Base-by-base conservation (phyloP, 225 moss, liverwort and hornwort genomes). In the Takakia lepidozioides region DNA sequence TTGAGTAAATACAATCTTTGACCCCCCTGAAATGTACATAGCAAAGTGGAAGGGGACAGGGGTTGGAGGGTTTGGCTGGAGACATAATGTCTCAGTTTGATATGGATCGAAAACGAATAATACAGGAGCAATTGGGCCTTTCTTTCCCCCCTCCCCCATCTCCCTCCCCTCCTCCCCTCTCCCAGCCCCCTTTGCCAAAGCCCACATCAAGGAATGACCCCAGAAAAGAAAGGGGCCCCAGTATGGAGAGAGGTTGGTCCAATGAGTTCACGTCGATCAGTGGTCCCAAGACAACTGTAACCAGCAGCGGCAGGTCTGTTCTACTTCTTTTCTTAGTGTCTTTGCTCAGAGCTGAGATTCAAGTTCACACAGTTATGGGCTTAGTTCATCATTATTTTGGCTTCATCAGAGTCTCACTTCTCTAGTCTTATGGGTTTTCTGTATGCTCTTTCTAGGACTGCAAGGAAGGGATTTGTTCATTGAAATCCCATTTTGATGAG, bases 1-100 rank as follows among this genome's bases (percentile, higher is more conserved):
- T n/a, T n/a, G n/a, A n/a, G n/a, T n/a, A n/a, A n/a, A n/a, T n/a
- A n/a, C 86, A 60, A 29, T 98, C 10, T 70, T 64, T 25, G 95
- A 98, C 38, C 63, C 84, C 39, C 87, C 90, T 39, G 95, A 98
- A 61, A 66, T 49, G 9, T 87, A 76, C 50, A 46, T 70, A 48
- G 51, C 78, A 29, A 87, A 71, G 56, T 83, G 75, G 95, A 90
- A 84, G 70, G 82, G 65, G 42, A 57, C 67, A 19, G 5, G 61
- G 48, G 15, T 59, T 58, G 8, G 42, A 32, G 32, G n/a, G n/a
- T n/a, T 6, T 32, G 32, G 32, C 32, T 6, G 32, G 32, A 6
- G 11, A 53, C 42, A 44, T 61, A 5, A 76, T 67, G 40, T 69
- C 65, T 24, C 68, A 56, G 45, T 99, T 99, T 32, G 64, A 52